Evolutionary conservation across 2,329 filamentous ascomycete species (phyloP), one percentile per base, ranked within the genome.

Genomic region (Aureobasidium leucospermi): DNA sequence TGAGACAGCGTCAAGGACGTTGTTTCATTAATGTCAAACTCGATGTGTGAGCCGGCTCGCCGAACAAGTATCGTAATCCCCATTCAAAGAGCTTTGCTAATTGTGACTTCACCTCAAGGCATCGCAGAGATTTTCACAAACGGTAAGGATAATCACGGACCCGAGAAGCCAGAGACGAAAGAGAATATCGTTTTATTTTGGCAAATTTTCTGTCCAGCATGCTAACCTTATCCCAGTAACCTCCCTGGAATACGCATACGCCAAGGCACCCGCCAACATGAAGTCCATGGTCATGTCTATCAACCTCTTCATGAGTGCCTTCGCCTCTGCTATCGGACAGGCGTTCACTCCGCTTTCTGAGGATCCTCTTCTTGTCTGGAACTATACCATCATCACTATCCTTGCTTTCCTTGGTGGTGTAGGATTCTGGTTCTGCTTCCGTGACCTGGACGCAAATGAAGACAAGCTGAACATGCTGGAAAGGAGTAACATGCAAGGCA

Each of bases 371-470:
- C 78, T 88, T 64, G 69, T 85, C 55, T 88, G 85, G 84, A 81
- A 90, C 75, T 91, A 91, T 72, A 80, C 77, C 8, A 70, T 78
- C 16, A 80, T 88, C 16, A 84, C 86, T 6, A 74, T 83, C 60
- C 76, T 90, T 55, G 81, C 87, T 0, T 79, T 83, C 39, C 55
- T 85, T 7, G 87, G 85, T 38, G 86, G 85, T 28, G 62, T 79
- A 4, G 76, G 78, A 1, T 90, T 91, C 75, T 91, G 86, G 86
- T 70, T 85, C 66, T 82, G 79, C 67, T 88, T 87, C 76, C 75
- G 78, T 41, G 76, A 81, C n/a, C 76, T 87, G 9, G 88, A 91
- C 67, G 74, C 72, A 29, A 76, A 85, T 64, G 88, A 91, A 69
- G 88, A 90, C 70, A 76, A 79, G 66, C 75, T 87, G 64, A 91